Conservation (phyloP, 768 basidiomycete species). For the Termitomyces sp. region DNA sequence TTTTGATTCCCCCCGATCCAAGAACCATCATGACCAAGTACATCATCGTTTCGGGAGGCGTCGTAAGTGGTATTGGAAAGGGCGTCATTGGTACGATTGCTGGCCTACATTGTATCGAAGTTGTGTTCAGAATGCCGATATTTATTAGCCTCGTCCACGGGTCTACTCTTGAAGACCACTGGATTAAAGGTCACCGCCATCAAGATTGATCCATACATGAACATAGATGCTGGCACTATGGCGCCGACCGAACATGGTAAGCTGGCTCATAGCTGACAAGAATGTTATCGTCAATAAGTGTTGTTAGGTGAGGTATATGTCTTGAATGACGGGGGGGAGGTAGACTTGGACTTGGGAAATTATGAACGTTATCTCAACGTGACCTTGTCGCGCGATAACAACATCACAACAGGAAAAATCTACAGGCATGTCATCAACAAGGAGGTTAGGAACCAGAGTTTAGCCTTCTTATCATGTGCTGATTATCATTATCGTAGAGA, state of each 20-base stretch:
- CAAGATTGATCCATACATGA: slow-evolving; percentile 99
- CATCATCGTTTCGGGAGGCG: slow-evolving; percentile 94
- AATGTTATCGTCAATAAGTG: not conserved
- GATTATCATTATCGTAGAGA: slow-evolving; percentile 35
- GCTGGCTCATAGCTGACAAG: slow-evolving; percentile 15
- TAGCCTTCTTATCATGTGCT: not conserved
- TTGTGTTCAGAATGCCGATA: slow-evolving; percentile 10
- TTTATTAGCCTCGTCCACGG: slow-evolving; percentile 85
- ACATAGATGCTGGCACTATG: slow-evolving; percentile 99
- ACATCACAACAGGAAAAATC: slow-evolving; percentile 98
- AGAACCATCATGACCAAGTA: slow-evolving; percentile 77
- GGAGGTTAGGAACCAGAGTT: slow-evolving; percentile 56
- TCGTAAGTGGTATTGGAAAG: slow-evolving; percentile 98
- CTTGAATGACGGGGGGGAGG: slow-evolving; percentile 96
- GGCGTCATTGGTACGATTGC: slow-evolving; percentile 88
- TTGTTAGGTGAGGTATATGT: slow-evolving; percentile 87
- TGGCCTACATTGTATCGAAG: slow-evolving; percentile 15
- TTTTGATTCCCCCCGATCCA: slow-evolving; percentile 1
- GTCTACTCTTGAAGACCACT: slow-evolving; percentile 88
- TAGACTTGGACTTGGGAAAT: slow-evolving; percentile 96
- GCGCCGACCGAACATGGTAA: slow-evolving; percentile 95
- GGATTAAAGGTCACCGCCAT: slow-evolving; percentile 97
- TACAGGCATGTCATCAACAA: slow-evolving; percentile 95
- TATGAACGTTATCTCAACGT: slow-evolving; percentile 98
- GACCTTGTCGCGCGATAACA: slow-evolving; percentile 90